phyloP scores from a whole-genome alignment of 139 green algal genomes.

The Tetradesmus obliquus region DNA sequence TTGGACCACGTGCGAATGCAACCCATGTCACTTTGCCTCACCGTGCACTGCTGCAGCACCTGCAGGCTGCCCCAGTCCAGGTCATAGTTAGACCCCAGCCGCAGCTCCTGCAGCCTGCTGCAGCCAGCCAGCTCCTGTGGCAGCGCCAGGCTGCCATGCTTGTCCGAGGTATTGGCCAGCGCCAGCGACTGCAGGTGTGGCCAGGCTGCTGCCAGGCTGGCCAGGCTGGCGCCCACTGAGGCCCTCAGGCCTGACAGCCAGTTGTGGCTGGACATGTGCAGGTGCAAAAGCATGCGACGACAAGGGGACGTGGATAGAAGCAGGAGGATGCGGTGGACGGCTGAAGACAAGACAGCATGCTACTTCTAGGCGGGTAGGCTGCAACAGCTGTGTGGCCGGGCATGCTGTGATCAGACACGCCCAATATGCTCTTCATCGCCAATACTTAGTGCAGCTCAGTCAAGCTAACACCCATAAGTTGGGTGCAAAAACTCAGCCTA shows the following conservation, averaged over 20 bases:
- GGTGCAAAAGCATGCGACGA: no score
- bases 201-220: neutral
- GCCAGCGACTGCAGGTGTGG: neutral
- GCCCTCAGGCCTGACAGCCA: conserved; percentile 24
- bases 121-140: neutral
- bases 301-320: no score
- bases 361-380: no score
- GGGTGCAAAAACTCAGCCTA: no score
- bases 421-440: no score
- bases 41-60: neutral
- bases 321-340: no score
- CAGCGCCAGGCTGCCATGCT: neutral
- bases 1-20: neutral
- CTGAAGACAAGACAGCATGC: no score
- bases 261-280: conserved; percentile 6
- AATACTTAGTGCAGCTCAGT: no score
- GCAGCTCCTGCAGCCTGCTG: neutral
- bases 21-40: neutral
- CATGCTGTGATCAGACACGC: no score
- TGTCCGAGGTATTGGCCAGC: conserved; percentile 26
- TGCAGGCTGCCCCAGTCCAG: conserved; percentile 8
- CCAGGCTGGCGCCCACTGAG: neutral
- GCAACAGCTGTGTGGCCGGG: no score
- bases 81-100: neutral
- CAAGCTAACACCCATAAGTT: no score